Conservation (phyloP, 2,329 filamentous ascomycete species). For the Alternaria incomplexa region DNA sequence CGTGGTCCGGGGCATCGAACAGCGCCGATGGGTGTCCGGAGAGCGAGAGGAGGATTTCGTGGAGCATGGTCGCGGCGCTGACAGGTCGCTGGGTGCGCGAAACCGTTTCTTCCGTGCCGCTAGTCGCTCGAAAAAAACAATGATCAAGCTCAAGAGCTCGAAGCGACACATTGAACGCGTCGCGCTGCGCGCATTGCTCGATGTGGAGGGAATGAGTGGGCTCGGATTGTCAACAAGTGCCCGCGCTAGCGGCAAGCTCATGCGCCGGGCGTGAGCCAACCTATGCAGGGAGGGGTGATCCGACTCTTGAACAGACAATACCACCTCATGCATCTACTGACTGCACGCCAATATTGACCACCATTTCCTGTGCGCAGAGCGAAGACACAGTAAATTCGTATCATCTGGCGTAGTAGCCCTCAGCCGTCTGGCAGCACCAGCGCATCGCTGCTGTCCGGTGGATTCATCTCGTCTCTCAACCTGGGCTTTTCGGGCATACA, state of each 20-base stretch:
- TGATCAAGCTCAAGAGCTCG: constrained; percentile 44
- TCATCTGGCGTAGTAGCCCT: background rate
- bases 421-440: background rate
- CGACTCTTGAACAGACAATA: background rate
- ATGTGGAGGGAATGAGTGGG: constrained; percentile 18
- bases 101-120: constrained; percentile 19
- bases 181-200: constrained; percentile 19
- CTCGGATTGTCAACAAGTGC: constrained; percentile 15
- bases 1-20: constrained; percentile 62
- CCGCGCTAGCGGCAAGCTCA: constrained; percentile 9
- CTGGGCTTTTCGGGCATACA: background rate
- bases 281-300: background rate
- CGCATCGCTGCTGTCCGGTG: background rate
- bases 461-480: background rate
- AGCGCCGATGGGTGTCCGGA: constrained; percentile 92
- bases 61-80: constrained; percentile 73
- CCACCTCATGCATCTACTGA: background rate
- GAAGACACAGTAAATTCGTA: background rate
- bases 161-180: constrained; percentile 45
- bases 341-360: background rate
- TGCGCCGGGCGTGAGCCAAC: background rate
- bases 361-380: background rate
- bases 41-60: constrained; percentile 96
- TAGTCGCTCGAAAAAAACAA: constrained; percentile 35
- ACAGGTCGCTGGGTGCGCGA: constrained; percentile 10